Evolutionary conservation across 352 stramenopile genomes (phyloP), one percentile per base, ranked within the genome.

Genomic region (Phytopythium chamaehyphon): DNA sequence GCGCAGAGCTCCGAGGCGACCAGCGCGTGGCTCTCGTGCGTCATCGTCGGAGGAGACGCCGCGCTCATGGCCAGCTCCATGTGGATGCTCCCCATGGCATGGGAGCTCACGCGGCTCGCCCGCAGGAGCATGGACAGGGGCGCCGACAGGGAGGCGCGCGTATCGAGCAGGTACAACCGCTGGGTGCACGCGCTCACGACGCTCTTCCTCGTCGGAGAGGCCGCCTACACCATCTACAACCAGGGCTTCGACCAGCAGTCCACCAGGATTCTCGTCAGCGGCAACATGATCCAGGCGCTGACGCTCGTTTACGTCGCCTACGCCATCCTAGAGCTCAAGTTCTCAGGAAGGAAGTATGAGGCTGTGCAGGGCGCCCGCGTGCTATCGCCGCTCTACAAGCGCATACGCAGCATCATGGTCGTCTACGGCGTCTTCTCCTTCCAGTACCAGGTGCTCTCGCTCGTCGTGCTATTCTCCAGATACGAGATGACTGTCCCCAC

Each of bases 341-440:
- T 48, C 45, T 58, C 59, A 10, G 72, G 74, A 10, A 61, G 68
- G 22, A 83, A 86, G 33, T 77, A 80, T 52, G 74, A 83, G 55
- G 64, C 54, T 21, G 64, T 86, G 22, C 54, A 72, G 16, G 71
- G 74, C 37, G 51, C 51, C 1, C 57, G 72, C 37, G 72, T 82
- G 5, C 40, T 69, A 42, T 86, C 76, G 1, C 76, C 74, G 6
- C 58, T 86, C 6, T 88, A 88, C 52, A 64, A 66, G 7, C 73
- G 74, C 46, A 68, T 86, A 56, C 77, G 78, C 43, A 59, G 62
- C 45, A 84, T 86, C 61, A 79, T 86, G 66, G 49, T 83, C 40
- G 69, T 81, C 40, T 81, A 73, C 54, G 59, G 63, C 15, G 19
- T 66, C 11, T 79, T 77, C 47, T 66, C 63, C 23, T 71, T 75